phyloP scores from a whole-genome alignment of 371 early-diverging fungal species.

The Mucor piriformis region DNA sequence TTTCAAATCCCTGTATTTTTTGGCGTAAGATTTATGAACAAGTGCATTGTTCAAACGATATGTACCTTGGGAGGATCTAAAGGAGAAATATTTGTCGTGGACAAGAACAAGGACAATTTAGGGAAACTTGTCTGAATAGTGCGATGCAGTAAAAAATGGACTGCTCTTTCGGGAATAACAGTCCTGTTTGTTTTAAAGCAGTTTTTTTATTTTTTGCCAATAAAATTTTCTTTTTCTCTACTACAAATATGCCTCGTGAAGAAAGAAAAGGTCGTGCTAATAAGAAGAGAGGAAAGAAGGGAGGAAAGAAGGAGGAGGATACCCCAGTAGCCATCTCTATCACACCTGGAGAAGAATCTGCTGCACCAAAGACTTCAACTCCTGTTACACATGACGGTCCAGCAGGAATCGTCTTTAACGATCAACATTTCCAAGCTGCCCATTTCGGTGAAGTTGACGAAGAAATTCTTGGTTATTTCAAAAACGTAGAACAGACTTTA shows the following conservation, averaged over 20 bases:
- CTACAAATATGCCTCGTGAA: constrained; percentile 28
- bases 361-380: not conserved
- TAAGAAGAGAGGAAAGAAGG: constrained; percentile 41
- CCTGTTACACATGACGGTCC: constrained; percentile 4
- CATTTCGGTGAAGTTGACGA: constrained; percentile 69
- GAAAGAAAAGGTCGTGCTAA: constrained; percentile 39
- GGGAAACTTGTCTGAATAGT: constrained; percentile 27
- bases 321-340: constrained; percentile 1
- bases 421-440: constrained; percentile 49
- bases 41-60: constrained; percentile 13
- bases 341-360: constrained; percentile 9
- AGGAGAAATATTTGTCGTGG: constrained; percentile 7
- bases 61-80: constrained; percentile 17
- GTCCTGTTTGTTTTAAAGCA: not conserved
- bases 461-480: constrained; percentile 75
- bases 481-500: constrained; percentile 72
- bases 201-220: not conserved
- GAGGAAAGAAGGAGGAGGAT: constrained; percentile 21
- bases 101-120: constrained; percentile 22
- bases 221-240: constrained; percentile 5
- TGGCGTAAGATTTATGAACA: constrained; percentile 32
- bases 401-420: constrained; percentile 23
- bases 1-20: constrained; percentile 31
- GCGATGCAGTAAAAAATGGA: not conserved
- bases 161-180: not conserved